A percentile compares a stretch with the other conserved stretches of the same genome.
Evolutionary conservation across 345 rosid species (phyloP).

Genomic region (Arabidopsis thaliana): TAIR10.1 NC_003070.9:13358501-13359000

Average conservation of each 20-base stretch:
- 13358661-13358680: constrained; percentile 38
- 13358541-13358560: neutral
- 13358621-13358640: constrained; percentile 40
- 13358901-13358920: constrained; percentile 24
- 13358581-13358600: neutral
- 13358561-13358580: neutral
- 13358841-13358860: constrained; percentile 26
- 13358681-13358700: constrained; percentile 43
- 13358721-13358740: constrained; percentile 35
- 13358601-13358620: constrained; percentile 26
- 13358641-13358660: constrained; percentile 45
- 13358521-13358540: neutral
- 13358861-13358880: constrained; percentile 17
- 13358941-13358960: constrained; percentile 25
- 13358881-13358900: constrained; percentile 20
- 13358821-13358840: constrained; percentile 27
- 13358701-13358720: constrained; percentile 27
- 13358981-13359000: constrained; percentile 33
- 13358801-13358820: constrained; percentile 45
- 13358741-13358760: constrained; percentile 42
- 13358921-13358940: constrained; percentile 3
- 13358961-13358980: constrained; percentile 26
- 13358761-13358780: constrained; percentile 25
- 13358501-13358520: no score
- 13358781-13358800: constrained; percentile 23